Evolutionary conservation across 306 rosid genomes (phyloP), one percentile per base, ranked within the genome.

Genomic region (Trifolium fragiferum): DNA sequence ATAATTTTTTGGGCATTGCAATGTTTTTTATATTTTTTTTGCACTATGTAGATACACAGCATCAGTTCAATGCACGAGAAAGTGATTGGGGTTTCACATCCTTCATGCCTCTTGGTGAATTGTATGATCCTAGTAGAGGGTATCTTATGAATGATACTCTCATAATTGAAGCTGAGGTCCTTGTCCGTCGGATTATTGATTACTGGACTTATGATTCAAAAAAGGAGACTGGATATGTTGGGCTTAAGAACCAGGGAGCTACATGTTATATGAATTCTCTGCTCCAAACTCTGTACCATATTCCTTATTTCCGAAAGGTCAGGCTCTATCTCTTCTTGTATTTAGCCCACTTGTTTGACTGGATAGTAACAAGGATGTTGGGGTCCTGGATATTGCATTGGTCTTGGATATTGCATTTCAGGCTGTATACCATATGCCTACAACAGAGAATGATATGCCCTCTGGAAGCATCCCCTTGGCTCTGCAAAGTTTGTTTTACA

Each of bases 61-160:
- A 92, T 65, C 97, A 92, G 75, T 92, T 92, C 87, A 89, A 89
- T 83, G 89, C 91, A 4, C 85, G 97, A 7, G 97, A 92, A 88
- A 89, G 97, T 85, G 97, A 92, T 83, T 92, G 97, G 97, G 97
- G 97, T 78, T 92, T 92, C 83, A 89, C 97, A 27, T 89, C 97
- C 74, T 92, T 92, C 76, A 92, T 92, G 97, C 91, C 95, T 20
- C 97, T 92, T 21, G 84, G 93, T 58, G 97, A 92, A 77, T 59
- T 92, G 66, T 92, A 92, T 47, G 97, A 92, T 78, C 93, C 97
- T 59, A 79, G 69, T 60, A 86, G 91, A 84, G 96, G 96, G 66
- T 92, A 87, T 84, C 96, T 92, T 67, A 74, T 89, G 78, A 88
- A 89, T 76, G 97, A 89, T 75, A 81, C 91, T 19, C 77, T 89